These are phyloP conservation scores for Diospyros kaki DNA, from an alignment of 148 eudicot species.

Conservation along the genomic window DNA sequence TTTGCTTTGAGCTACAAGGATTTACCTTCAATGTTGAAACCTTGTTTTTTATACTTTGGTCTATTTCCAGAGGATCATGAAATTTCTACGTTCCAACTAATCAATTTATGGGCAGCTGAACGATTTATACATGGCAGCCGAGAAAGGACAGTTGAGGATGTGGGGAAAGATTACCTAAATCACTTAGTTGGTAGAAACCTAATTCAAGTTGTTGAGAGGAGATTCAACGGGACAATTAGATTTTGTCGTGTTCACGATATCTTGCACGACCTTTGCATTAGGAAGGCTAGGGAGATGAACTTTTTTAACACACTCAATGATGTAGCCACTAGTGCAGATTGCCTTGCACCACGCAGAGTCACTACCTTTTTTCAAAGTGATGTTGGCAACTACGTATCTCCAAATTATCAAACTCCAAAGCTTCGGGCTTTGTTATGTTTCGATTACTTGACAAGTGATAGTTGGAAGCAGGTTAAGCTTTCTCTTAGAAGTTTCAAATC, in stretches of 20 bases:
- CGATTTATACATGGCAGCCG: neutral
- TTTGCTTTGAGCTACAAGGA: constrained; percentile 14
- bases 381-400: neutral
- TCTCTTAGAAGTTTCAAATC: neutral
- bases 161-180: neutral
- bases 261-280: too few species aligned
- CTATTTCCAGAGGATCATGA: constrained; percentile 13
- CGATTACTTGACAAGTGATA: too few species aligned
- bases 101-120: too few species aligned
- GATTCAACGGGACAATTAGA: neutral
- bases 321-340: too few species aligned
- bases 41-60: neutral
- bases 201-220: neutral
- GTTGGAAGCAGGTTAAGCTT: neutral
- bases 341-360: neutral
- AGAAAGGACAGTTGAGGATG: neutral
- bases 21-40: neutral
- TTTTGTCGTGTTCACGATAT: neutral
- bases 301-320: neutral
- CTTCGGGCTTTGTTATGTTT: constrained; percentile 7
- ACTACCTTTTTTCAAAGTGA: too few species aligned
- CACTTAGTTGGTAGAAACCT: neutral
- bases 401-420: neutral
- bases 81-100: neutral
- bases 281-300: neutral